Evolutionary conservation across 129 eudicot genomes (phyloP).

Genomic region (Chrysanthemum lavandulifolium): DNA sequence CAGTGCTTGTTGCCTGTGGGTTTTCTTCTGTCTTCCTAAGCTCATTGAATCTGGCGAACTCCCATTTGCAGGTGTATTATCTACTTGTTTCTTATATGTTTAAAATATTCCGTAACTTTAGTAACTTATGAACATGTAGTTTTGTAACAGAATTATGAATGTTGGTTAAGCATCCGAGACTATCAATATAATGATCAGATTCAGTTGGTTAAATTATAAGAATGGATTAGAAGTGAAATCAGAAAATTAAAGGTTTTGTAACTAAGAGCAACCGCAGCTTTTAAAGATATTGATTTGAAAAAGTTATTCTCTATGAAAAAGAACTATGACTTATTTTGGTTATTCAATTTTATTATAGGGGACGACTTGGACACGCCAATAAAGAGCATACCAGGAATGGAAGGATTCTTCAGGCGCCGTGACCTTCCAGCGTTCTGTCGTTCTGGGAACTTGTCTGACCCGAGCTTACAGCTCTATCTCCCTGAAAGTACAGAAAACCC

Average conservation of each 20-base stretch:
- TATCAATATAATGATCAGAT: no score
- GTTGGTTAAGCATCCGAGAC: no score
- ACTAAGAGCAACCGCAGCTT: no score
- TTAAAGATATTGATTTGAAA: no score
- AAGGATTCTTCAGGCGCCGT: slow-evolving; percentile 47
- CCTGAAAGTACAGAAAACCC: slow-evolving; percentile 30
- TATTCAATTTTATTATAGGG: slow-evolving; percentile 18
- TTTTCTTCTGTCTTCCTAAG: slow-evolving; percentile 43
- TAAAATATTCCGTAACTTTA: no score
- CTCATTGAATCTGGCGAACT: slow-evolving; percentile 59
- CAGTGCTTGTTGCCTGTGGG: slow-evolving; percentile 69
- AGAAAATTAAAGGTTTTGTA: no score
- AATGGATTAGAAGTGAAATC: no score
- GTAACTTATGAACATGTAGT: no score
- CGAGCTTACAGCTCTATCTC: slow-evolving; percentile 21
- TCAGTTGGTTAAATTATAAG: no score
- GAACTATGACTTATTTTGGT: neutral
- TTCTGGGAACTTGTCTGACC: slow-evolving; percentile 28
- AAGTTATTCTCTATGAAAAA: no score
- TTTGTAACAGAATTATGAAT: no score
- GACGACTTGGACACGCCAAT: slow-evolving; percentile 42
- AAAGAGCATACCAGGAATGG: slow-evolving; percentile 48
- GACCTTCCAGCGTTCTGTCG: slow-evolving; percentile 62
- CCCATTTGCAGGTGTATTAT: slow-evolving; percentile 49
- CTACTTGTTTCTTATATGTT: neutral